These are phyloP conservation scores for Entomophthora muscae DNA, from an alignment of 371 early-diverging fungal species.

Conservation along the genomic window DNA sequence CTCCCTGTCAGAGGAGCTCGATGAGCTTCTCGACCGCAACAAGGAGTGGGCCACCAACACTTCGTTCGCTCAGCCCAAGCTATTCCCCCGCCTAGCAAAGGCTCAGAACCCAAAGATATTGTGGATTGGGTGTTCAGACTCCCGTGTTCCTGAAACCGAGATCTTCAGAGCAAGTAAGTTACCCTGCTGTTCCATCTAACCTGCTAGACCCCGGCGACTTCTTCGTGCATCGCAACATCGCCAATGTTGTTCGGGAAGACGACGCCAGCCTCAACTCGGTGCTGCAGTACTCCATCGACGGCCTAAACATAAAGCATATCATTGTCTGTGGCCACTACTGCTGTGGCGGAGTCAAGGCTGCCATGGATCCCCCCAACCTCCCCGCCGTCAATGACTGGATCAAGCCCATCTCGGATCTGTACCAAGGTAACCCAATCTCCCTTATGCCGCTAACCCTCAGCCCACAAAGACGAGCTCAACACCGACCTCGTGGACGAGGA, in stretches of 20 bases:
- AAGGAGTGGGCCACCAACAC: not conserved
- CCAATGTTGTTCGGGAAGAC: conserved; percentile 61
- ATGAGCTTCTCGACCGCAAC: not conserved
- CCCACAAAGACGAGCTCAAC: not conserved
- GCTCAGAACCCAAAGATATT: conserved; percentile 73
- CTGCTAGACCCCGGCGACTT: conserved; percentile 55
- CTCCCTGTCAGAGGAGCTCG: not conserved
- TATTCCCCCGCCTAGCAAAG: conserved; percentile 7
- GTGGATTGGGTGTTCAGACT: conserved; percentile 88
- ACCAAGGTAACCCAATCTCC: conserved; percentile 4
- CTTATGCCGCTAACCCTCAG: not conserved
- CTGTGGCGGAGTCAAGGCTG: conserved; percentile 75
- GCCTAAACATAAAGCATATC: conserved; percentile 77
- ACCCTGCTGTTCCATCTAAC: not conserved
- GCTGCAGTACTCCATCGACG: conserved; percentile 80
- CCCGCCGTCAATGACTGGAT: conserved; percentile 79
- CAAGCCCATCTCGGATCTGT: conserved; percentile 50
- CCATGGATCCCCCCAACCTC: conserved; percentile 31
- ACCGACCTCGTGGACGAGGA: conserved; percentile 14
- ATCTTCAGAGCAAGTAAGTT: conserved; percentile 3
- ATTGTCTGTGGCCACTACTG: conserved; percentile 84
- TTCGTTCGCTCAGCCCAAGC: not conserved
- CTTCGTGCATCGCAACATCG: conserved; percentile 92
- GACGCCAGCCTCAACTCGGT: conserved; percentile 75
- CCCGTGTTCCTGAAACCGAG: conserved; percentile 63